Percentiles rank a stretch among this genome's conserved stretches.
Conservation (phyloP, 2,329 filamentous ascomycete species). For the Trichoderma sp. region DNA sequence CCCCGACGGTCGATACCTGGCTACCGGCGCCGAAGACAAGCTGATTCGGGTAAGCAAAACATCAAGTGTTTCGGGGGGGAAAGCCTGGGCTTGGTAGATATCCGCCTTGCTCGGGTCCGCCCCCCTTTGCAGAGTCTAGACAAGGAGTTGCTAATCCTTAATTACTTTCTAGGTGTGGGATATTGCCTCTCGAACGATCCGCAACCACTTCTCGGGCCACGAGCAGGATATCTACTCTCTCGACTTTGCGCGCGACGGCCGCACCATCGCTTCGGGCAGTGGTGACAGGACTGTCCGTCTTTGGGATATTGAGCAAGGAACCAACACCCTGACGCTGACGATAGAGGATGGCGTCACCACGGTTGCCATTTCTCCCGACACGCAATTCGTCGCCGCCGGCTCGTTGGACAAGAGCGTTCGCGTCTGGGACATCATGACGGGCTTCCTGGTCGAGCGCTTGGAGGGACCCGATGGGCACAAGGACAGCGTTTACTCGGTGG, state of each 20-base stretch:
- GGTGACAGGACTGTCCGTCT: slow-evolving; percentile 92
- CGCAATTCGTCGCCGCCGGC: slow-evolving; percentile 89
- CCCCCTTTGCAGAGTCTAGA: not conserved
- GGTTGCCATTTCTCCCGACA: slow-evolving; percentile 94
- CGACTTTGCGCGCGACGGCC: slow-evolving; percentile 90
- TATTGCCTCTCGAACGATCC: slow-evolving; percentile 78
- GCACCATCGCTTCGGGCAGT: slow-evolving; percentile 92
- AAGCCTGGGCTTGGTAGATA: not conserved
- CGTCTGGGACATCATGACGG: slow-evolving; percentile 89
- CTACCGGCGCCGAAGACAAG: slow-evolving; percentile 96
- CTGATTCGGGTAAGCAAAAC: slow-evolving; percentile 75
- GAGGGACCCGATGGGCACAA: slow-evolving; percentile 94
- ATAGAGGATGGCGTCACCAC: slow-evolving; percentile 98
- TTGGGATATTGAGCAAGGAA: slow-evolving; percentile 89
- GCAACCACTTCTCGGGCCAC: slow-evolving; percentile 92
- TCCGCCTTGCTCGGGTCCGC: not conserved
- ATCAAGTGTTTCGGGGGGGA: too few relatives aligned
- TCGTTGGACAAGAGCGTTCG: slow-evolving; percentile 97
- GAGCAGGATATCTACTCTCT: slow-evolving; percentile 98
- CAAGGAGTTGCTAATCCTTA: slow-evolving; percentile 29
- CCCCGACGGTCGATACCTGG: slow-evolving; percentile 89
- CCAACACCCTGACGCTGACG: slow-evolving; percentile 79
- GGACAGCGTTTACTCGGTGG: slow-evolving; percentile 94
- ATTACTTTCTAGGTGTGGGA: slow-evolving; percentile 78
- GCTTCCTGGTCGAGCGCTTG: slow-evolving; percentile 84